A percentile compares a stretch with the other conserved stretches of the same genome.
phyloP scores from a whole-genome alignment of 345 rosid genomes.

The Camelina hispida region DNA sequence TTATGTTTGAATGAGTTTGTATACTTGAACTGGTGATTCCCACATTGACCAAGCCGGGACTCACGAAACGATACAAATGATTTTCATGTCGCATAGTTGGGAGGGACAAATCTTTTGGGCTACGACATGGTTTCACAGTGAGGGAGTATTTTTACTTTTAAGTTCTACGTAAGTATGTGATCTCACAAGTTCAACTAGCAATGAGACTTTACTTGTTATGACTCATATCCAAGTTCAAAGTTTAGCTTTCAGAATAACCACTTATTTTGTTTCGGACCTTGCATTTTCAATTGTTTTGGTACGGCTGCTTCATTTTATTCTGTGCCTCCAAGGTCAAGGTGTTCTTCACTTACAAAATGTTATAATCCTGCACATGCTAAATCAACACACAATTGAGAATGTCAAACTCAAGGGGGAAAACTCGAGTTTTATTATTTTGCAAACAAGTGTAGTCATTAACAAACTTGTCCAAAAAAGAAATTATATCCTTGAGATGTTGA shows the following conservation, averaged over 20 bases:
- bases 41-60: too few relatives aligned
- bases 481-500: slow-evolving; percentile 28
- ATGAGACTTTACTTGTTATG: background rate
- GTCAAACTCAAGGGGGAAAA: background rate
- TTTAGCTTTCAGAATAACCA: background rate
- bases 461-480: slow-evolving; percentile 22
- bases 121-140: background rate
- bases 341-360: background rate
- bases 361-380: background rate
- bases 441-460: slow-evolving; percentile 21
- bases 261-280: background rate
- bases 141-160: background rate
- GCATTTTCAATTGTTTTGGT: background rate
- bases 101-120: too few relatives aligned
- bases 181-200: background rate
- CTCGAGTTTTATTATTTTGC: slow-evolving; percentile 17
- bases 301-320: background rate
- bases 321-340: background rate
- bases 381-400: background rate
- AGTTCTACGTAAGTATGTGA: too few relatives aligned
- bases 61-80: too few relatives aligned
- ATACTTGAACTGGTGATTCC: too few relatives aligned
- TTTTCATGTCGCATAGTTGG: too few relatives aligned
- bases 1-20: too few relatives aligned
- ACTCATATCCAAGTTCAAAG: background rate